Conservation (phyloP, 1,139 yeast species). For the Blastobotrys ciferrii region DNA sequence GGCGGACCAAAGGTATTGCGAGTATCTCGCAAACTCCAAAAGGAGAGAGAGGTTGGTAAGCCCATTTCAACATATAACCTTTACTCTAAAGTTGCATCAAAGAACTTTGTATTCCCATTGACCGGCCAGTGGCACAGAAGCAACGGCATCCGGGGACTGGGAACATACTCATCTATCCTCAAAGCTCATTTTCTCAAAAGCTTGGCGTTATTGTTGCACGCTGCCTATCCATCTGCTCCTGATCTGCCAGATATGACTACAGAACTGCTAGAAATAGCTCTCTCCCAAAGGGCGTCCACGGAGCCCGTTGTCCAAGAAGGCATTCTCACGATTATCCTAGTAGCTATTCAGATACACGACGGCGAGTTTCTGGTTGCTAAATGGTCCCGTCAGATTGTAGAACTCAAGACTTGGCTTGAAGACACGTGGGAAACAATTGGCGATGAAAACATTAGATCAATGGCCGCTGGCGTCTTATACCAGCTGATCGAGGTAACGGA, state of each 20-base stretch:
- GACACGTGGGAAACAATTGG: slow-evolving; percentile 47
- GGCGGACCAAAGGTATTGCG: slow-evolving; percentile 52
- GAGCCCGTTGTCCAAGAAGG: slow-evolving; percentile 43
- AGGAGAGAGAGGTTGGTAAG: slow-evolving; percentile 22
- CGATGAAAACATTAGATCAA: slow-evolving; percentile 46
- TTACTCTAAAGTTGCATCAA: slow-evolving; percentile 49
- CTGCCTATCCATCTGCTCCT: slow-evolving; percentile 54
- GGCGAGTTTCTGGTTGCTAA: slow-evolving; percentile 39
- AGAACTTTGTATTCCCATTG: slow-evolving; percentile 55
- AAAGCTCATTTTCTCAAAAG: slow-evolving; percentile 61
- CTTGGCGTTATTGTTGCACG: slow-evolving; percentile 52
- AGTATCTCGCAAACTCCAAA: slow-evolving; percentile 45
- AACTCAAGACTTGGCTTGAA: slow-evolving; percentile 44
- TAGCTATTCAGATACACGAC: slow-evolving; percentile 48
- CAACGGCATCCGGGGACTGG: slow-evolving; percentile 37
- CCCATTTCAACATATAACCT: slow-evolving; percentile 26
- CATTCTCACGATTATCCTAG: slow-evolving; percentile 46
- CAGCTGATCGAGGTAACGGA: slow-evolving; percentile 39
- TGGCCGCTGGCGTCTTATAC: slow-evolving; percentile 52
- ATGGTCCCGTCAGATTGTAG: slow-evolving; percentile 37
- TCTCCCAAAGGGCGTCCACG: slow-evolving; percentile 21
- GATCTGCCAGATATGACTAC: slow-evolving; percentile 56
- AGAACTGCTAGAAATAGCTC: slow-evolving; percentile 48
- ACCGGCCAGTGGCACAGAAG: slow-evolving; percentile 52
- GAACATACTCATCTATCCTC: slow-evolving; percentile 54